A percentile compares a stretch with the other conserved stretches of the same genome.
Conservation (phyloP, 2,329 filamentous ascomycete species). For the Botrytis sinoallii region DNA sequence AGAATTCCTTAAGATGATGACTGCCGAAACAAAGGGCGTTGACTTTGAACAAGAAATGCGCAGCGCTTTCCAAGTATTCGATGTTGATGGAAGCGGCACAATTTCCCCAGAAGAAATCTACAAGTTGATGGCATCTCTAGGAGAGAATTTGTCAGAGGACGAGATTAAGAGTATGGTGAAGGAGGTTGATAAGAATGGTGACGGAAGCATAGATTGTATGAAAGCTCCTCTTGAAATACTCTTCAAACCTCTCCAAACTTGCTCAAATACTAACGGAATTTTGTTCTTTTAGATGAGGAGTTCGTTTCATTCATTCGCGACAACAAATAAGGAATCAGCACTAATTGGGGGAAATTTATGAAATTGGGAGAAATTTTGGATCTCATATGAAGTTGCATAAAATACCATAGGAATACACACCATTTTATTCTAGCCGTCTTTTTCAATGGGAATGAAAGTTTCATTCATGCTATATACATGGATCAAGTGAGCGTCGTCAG, state of each 20-base stretch:
- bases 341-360: background rate
- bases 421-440: background rate
- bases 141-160: constrained; percentile 61
- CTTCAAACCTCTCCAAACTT: background rate
- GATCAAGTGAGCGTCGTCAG: background rate
- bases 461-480: background rate
- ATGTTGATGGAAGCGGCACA: constrained; percentile 63
- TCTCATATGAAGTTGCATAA: background rate
- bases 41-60: constrained; percentile 63
- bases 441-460: background rate
- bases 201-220: constrained; percentile 59
- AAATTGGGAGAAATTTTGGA: constrained; percentile 3
- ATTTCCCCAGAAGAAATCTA: constrained; percentile 61
- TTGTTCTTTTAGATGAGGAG: constrained; percentile 20
- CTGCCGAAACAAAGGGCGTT: constrained; percentile 58
- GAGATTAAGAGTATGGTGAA: constrained; percentile 65
- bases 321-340: constrained; percentile 17
- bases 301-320: constrained; percentile 24
- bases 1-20: constrained; percentile 68
- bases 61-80: constrained; percentile 64
- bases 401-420: constrained; percentile 8
- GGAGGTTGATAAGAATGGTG: constrained; percentile 62
- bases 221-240: background rate
- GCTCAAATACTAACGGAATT: background rate
- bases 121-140: constrained; percentile 62